Percentiles rank a stretch among this genome's conserved stretches.
These are phyloP conservation scores for Collybia sordida DNA, from an alignment of 768 basidiomycete genomes.

Conservation along the genomic window DNA sequence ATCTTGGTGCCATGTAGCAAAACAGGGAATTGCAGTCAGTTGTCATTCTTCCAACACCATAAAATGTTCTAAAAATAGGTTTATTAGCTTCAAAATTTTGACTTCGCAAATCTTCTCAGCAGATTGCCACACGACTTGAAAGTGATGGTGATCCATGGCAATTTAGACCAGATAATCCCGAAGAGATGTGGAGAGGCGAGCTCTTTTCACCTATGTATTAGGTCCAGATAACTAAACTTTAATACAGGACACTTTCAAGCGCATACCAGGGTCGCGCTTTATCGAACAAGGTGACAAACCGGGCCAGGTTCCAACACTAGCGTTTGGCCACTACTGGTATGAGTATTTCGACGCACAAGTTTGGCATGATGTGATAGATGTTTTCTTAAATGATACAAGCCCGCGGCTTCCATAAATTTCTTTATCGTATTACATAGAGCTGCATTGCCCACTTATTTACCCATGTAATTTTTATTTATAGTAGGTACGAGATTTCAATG, in stretches of 20 bases:
- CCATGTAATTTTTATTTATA: too few species aligned
- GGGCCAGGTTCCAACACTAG: conserved; percentile 32
- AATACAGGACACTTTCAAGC: conserved; percentile 25
- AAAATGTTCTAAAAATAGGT: background rate
- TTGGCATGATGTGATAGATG: conserved; percentile 32
- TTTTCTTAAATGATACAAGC: conserved; percentile 22
- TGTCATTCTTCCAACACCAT: background rate
- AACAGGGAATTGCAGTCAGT: conserved; percentile 28
- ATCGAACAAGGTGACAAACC: conserved; percentile 26
- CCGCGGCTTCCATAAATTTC: background rate
- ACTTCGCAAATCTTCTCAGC: conserved; percentile 25
- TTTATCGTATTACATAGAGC: background rate
- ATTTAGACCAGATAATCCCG: conserved; percentile 34
- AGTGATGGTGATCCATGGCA: conserved; percentile 42
- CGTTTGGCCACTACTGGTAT: conserved; percentile 40
- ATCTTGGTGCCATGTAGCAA: conserved; percentile 12
- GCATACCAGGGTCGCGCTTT: conserved; percentile 28
- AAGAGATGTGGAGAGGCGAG: conserved; percentile 28
- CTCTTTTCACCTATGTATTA: background rate
- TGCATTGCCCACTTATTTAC: too few species aligned
- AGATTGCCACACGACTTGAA: conserved; percentile 28
- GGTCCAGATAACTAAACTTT: background rate
- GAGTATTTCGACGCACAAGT: conserved; percentile 36
- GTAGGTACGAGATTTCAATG: too few species aligned
- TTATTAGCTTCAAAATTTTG: conserved; percentile 29